Base-by-base conservation (phyloP, 495 filamentous ascomycete genomes). In the Halenospora varia region DNA sequence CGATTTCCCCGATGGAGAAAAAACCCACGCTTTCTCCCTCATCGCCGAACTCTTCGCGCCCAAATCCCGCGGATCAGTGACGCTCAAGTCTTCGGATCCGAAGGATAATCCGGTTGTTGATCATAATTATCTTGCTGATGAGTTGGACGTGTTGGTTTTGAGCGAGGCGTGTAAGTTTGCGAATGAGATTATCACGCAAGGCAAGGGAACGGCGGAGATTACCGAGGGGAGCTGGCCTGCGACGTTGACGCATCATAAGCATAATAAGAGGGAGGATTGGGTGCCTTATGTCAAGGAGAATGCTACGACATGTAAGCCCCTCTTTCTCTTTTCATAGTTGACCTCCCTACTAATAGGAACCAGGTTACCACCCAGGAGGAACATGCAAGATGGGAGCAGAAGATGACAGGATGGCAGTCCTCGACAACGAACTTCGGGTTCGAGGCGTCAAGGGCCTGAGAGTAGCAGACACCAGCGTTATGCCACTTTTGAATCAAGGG, bases 371-470 rank as follows among this genome's bases (percentile, higher is more conserved):
- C 23, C 62, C 58, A 1, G 62, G 48, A 10, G 59, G 62, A 62
- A 66, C 13, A 58, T 59, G 29, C 66, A 75, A 56, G 19, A 88
- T 86, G 59, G 84, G 84, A 9, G 55, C 70, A 0, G 77, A 81
- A 49, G 68, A 64, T 3, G 84, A 86, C 55, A 65, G 71, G 3
- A 72, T 78, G 65, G 82, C 83, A 2, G 83, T 86, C 13, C 56
- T 88, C 47, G 83, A 87, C 62, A 63, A 70, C 2, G 71, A 79
- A 55, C 80, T 86, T 57, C 65, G 77, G 0, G 83, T 88, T 3
- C 71, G 80, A 18, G 80, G 80, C 0, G 76, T 69, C 51, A 48
- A 68, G 69, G 55, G 77, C 71, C 29, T 83, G 80, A 22, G 61
- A 42, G 57, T 64, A 15, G 61, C 57, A 25, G 61, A 64, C 25